These are phyloP conservation scores for Neopestalotiopsis sp. DNA, from an alignment of 2,329 filamentous ascomycete genomes.

Conservation along the genomic window DNA sequence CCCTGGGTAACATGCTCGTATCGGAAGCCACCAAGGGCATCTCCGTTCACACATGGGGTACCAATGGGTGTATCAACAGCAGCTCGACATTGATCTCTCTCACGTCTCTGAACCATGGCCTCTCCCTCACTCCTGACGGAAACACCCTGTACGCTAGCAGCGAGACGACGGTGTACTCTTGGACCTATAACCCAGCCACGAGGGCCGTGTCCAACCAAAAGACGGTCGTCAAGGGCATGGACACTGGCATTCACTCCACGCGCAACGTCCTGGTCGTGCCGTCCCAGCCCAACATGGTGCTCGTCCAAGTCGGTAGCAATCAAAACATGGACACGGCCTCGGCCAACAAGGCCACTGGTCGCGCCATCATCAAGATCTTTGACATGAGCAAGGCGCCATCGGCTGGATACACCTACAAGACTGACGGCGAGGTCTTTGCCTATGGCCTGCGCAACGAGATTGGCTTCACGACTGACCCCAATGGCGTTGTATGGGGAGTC, in stretches of 20 bases:
- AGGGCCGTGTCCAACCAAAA: conserved; percentile 50
- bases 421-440: conserved; percentile 41
- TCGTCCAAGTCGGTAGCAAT: conserved; percentile 62
- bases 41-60: conserved; percentile 45
- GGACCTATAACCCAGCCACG: conserved; percentile 58
- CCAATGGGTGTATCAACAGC: conserved; percentile 42
- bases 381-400: conserved; percentile 28
- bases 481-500: conserved; percentile 55
- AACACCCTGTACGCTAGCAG: conserved; percentile 44
- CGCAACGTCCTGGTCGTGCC: conserved; percentile 56
- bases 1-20: conserved; percentile 36
- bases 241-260: conserved; percentile 44
- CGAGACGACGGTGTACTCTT: conserved; percentile 54
- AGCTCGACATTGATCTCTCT: conserved; percentile 27
- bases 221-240: conserved; percentile 44
- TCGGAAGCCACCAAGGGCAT: conserved; percentile 42
- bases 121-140: conserved; percentile 44
- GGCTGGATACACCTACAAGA: conserved; percentile 44
- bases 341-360: conserved; percentile 49
- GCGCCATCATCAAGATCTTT: conserved; percentile 61
- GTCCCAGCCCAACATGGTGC: conserved; percentile 51
- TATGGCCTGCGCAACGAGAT: conserved; percentile 71
- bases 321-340: conserved; percentile 59
- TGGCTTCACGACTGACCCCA: conserved; percentile 44
- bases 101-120: conserved; percentile 42